Evolutionary conservation across 2,329 filamentous ascomycete genomes (phyloP), one percentile per base, ranked within the genome.

Genomic region (Ophiostoma novo-ulmi): DNA sequence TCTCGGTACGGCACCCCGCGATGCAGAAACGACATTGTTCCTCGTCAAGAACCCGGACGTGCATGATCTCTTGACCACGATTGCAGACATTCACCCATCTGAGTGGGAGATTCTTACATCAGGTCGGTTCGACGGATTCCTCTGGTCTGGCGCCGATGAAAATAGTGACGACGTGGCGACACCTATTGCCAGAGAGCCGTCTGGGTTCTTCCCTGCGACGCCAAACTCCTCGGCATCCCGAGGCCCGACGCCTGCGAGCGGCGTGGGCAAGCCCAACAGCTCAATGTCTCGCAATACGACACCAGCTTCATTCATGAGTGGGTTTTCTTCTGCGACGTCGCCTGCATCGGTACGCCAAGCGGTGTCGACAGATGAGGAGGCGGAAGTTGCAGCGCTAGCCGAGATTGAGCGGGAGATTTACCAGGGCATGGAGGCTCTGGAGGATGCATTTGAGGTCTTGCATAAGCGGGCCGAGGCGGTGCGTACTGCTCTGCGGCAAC

Each of bases 31-130:
- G 6, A 92, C 91, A 14, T 89, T 95, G 75, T 97, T 92, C 77
- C 87, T 98, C 67, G 86, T 97, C 73, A 93, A 91, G 78, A 91
- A 97, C 78, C 89, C 89, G 0, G 84, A 87, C 14, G 87, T 95
- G 67, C 94, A 98, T 78, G 91, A 95, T 76, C 88, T 97, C 41
- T 87, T 98, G 3, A 89, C 92, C 58, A 97, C 94, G 0, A 85
- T 97, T 68, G 89, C 91, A 48, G 92, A 94, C 69, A 95, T 98
- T 75, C 95, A 91, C 77, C 87, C 89, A 66, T 91, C 92, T n/a
- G 94, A 98, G 79, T 98, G 94, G 94, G 94, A 97, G 73, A 97
- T 98, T 70, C 84, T 98, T 14, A 92, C 91, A 5, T 97, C 94
- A 0, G 94, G 94, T 38, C 91, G 94, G 38, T 98, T 98, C 76